A percentile compares a stretch with the other conserved stretches of the same genome.
These are phyloP conservation scores for Oidiodendron maius DNA, from an alignment of 495 filamentous ascomycete genomes.

Conservation along the genomic window DNA sequence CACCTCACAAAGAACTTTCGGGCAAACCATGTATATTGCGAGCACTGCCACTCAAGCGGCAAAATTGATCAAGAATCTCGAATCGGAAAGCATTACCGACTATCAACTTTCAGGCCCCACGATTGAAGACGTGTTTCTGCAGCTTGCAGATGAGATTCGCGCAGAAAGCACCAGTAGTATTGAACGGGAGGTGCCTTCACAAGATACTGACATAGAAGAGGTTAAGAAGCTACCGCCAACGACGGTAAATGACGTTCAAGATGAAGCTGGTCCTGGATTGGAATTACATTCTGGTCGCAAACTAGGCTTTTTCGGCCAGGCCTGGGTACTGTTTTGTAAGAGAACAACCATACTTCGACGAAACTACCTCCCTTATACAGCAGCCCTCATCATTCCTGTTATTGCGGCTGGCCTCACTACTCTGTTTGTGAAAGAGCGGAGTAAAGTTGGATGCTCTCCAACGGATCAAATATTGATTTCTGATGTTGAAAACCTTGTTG, in stretches of 20 bases:
- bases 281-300: conserved; percentile 56
- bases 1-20: conserved; percentile 50
- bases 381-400: conserved; percentile 68
- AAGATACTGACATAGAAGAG: conserved; percentile 7
- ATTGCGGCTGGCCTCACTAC: conserved; percentile 70
- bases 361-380: conserved; percentile 68
- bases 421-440: conserved; percentile 57
- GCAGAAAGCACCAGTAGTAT: conserved; percentile 24
- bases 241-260: not conserved
- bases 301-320: conserved; percentile 59
- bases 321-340: conserved; percentile 69
- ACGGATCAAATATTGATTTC: conserved; percentile 31
- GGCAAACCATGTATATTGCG: conserved; percentile 66
- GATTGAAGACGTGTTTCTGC: conserved; percentile 83
- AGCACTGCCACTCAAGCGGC: no score
- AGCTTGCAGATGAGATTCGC: conserved; percentile 64
- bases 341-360: conserved; percentile 67
- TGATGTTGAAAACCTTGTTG: conserved; percentile 30
- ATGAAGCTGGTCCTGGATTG: conserved; percentile 2
- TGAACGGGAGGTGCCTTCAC: not conserved
- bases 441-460: conserved; percentile 51
- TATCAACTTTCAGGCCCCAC: conserved; percentile 79
- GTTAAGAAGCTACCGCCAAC: not conserved
- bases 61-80: conserved; percentile 58
- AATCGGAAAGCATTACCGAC: conserved; percentile 54